phyloP scores from a whole-genome alignment of 805 yeast genomes.

The Martiniozyma abietophila region DNA sequence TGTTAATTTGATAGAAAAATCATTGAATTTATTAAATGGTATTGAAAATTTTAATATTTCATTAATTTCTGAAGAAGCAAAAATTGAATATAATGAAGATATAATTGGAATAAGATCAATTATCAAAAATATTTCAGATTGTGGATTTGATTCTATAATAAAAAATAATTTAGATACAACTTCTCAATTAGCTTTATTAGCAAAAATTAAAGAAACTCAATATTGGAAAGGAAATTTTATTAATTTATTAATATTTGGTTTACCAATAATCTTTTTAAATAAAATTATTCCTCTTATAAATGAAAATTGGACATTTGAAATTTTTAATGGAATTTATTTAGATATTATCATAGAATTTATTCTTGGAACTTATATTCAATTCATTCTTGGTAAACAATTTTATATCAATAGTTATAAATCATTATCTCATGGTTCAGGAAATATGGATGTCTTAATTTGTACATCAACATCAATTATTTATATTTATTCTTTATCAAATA shows the following conservation, averaged over 20 bases:
- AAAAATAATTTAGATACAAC: slow-evolving; percentile 44
- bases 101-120: slow-evolving; percentile 56
- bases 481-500: slow-evolving; percentile 58
- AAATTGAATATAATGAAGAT: slow-evolving; percentile 41
- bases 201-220: slow-evolving; percentile 60
- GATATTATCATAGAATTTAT: slow-evolving; percentile 54
- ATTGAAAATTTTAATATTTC: slow-evolving; percentile 41
- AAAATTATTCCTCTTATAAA: slow-evolving; percentile 37
- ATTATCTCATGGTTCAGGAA: slow-evolving; percentile 58
- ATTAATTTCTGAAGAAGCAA: slow-evolving; percentile 44
- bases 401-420: slow-evolving; percentile 58
- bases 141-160: slow-evolving; percentile 45
- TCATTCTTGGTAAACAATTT: slow-evolving; percentile 59
- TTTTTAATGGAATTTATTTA: slow-evolving; percentile 49
- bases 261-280: slow-evolving; percentile 48
- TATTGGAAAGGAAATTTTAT: slow-evolving; percentile 58
- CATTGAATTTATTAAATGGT: slow-evolving; percentile 37
- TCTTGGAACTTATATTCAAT: slow-evolving; percentile 52
- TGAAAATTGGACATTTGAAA: slow-evolving; percentile 14
- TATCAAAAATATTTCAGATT: slow-evolving; percentile 40
- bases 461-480: slow-evolving; percentile 77
- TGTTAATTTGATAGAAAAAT: slow-evolving; percentile 38
- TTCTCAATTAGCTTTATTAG: slow-evolving; percentile 59
- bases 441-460: slow-evolving; percentile 89
- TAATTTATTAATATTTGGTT: slow-evolving; percentile 44